A percentile compares a stretch with the other conserved stretches of the same genome.
Conservation (phyloP, 371 early-diverging fungal genomes). For the Mucor ambiguus region DNA sequence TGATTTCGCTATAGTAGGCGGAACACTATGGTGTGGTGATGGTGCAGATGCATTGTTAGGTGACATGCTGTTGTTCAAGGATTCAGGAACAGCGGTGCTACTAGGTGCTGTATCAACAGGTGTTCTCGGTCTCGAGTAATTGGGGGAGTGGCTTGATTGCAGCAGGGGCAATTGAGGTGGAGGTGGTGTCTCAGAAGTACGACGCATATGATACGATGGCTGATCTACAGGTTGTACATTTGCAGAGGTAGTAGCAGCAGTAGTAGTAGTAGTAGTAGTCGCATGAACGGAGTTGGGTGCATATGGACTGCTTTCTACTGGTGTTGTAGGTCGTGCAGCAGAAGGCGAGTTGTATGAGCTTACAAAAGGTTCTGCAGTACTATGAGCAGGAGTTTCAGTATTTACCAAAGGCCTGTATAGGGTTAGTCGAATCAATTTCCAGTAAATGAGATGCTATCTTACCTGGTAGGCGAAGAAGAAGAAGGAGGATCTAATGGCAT, state of each 20-base stretch:
- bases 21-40: neutral
- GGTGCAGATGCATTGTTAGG: neutral
- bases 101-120: neutral
- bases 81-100: neutral
- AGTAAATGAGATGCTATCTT: neutral
- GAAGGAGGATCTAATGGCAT: constrained; percentile 17
- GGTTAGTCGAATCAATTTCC: neutral
- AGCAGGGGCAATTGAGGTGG: neutral
- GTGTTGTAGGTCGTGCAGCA: constrained; percentile 13
- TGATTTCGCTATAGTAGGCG: neutral
- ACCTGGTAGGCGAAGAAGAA: constrained; percentile 18
- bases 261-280: too few species aligned
- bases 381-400: neutral
- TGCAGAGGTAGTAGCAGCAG: neutral
- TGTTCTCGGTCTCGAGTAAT: constrained; percentile 11
- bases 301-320: constrained; percentile 21
- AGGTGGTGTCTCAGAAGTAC: neutral
- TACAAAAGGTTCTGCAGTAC: neutral
- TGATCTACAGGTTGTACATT: neutral
- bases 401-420: neutral
- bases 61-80: neutral
- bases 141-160: constrained; percentile 6
- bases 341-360: neutral
- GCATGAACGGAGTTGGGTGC: constrained; percentile 10
- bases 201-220: neutral